Evolutionary conservation across 2,329 filamentous ascomycete genomes (phyloP).

Genomic region (Dissoconium aciculare): DNA sequence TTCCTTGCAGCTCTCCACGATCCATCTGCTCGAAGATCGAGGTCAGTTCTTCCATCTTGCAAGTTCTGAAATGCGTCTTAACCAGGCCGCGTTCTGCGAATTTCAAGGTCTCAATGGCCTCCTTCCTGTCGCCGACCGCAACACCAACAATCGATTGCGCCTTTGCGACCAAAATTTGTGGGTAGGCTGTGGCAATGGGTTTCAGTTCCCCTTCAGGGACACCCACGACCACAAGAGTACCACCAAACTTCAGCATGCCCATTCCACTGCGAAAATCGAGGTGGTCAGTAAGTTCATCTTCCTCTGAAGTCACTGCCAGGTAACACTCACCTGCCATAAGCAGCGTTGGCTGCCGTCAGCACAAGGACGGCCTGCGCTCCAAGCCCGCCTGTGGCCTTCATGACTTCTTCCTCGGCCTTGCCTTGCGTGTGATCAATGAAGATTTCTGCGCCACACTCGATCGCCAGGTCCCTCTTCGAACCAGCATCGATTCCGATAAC

Average conservation of each 20-base stretch:
- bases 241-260: constrained; percentile 31
- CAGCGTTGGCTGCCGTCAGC: constrained; percentile 33
- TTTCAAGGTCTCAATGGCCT: constrained; percentile 36
- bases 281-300: not conserved
- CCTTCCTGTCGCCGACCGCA: constrained; percentile 33
- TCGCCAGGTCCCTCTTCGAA: constrained; percentile 47
- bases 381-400: constrained; percentile 40
- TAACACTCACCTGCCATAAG: constrained; percentile 26
- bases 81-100: constrained; percentile 31
- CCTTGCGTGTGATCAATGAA: constrained; percentile 49
- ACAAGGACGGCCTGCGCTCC: constrained; percentile 49
- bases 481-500: constrained; percentile 52
- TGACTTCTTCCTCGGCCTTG: constrained; percentile 40
- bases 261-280: constrained; percentile 15
- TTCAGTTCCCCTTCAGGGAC: constrained; percentile 34
- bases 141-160: constrained; percentile 30
- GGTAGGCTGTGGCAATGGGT: constrained; percentile 29
- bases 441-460: constrained; percentile 47
- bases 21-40: constrained; percentile 34
- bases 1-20: constrained; percentile 29
- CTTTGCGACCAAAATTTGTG: constrained; percentile 29
- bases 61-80: constrained; percentile 33
- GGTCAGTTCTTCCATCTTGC: constrained; percentile 35
- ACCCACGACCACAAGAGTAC: constrained; percentile 33
- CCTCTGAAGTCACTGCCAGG: too few relatives aligned